Evolutionary conservation across 257 asterid genomes (phyloP), one percentile per base, ranked within the genome.

Genomic region (Solanum megistacrolobum): DNA sequence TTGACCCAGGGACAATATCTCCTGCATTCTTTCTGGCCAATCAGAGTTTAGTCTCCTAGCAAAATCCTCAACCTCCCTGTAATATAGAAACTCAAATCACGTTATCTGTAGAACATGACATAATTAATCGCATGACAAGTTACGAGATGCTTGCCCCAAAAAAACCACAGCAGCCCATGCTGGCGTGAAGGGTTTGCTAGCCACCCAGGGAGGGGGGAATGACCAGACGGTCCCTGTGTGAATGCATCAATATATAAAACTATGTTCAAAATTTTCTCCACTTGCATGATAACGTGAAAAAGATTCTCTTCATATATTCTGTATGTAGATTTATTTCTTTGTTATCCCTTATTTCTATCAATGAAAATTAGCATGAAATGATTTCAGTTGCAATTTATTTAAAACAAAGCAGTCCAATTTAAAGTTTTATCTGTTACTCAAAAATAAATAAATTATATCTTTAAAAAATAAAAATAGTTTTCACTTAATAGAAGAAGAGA

Each of bases 21-120:
- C 98, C 89, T 95, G 97, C 95, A 95, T 91, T 91, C 96, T 93
- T 89, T 94, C 97, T 6, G 98, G 98, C 99, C 99, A 96, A 89
- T 92, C 95, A n/a, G 99, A 93, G 89, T 94, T 96, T 88, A 97
- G 90, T 92, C 98, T 93, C 91, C 99, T 92, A 34, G 99, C 99
- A 81, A 97, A 97, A 91, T 96, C 99, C 89, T 94, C 99, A 84
- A 97, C 99, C 93, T 97, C 99, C 96, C 99, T 97, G 84, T 20
- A 20, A 29, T 46, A 43, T 29, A 46, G 68, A 81, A 81, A 81
- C 21, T 29, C 18, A 46, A 46, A 87, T 89, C 89, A 90, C 88
- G 86, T 83, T 75, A 81, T 43, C 68, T 81, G 38, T 29, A 81
- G 85, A 16, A 81, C 27, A 81, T 48, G 85, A 5, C 68, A 46